Percentiles rank a stretch among this genome's conserved stretches.
Conservation (phyloP, 495 filamentous ascomycete genomes). For the Penicillium maclennaniae region DNA sequence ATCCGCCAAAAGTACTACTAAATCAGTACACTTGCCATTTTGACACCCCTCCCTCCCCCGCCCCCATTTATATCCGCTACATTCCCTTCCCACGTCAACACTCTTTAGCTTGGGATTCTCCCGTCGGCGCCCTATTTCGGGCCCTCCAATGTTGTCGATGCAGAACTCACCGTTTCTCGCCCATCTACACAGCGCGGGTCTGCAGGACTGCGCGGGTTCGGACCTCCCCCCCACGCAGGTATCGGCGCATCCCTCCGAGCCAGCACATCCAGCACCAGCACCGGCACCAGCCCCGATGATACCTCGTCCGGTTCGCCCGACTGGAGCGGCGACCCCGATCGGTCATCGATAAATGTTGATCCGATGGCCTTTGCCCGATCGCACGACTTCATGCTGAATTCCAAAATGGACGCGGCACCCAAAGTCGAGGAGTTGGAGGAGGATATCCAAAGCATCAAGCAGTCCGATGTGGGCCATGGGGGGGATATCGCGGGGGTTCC, state of each 20-base stretch:
- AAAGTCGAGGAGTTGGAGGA: slow-evolving; percentile 48
- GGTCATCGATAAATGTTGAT: slow-evolving; percentile 18
- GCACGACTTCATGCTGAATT: slow-evolving; percentile 16
- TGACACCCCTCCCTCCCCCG: neutral
- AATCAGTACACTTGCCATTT: neutral
- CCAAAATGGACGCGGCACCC: slow-evolving; percentile 28
- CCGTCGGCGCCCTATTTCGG: neutral
- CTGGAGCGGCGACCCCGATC: slow-evolving; percentile 31
- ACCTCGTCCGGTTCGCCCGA: slow-evolving; percentile 35
- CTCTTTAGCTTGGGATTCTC: neutral
- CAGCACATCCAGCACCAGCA: slow-evolving; percentile 35
- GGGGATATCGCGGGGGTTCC: slow-evolving; percentile 28
- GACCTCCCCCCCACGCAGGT: slow-evolving; percentile 22
- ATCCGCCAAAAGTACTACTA: neutral
- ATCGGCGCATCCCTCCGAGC: slow-evolving; percentile 28
- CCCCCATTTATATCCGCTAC: slow-evolving; percentile 8
- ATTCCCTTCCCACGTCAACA: neutral
- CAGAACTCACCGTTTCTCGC: slow-evolving; percentile 30
- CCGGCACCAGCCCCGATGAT: slow-evolving; percentile 36
- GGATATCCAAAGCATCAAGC: slow-evolving; percentile 36
- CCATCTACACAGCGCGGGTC: slow-evolving; percentile 17
- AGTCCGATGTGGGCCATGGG: slow-evolving; percentile 27
- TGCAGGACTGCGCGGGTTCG: slow-evolving; percentile 17
- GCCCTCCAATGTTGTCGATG: slow-evolving; percentile 45
- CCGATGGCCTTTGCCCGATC: slow-evolving; percentile 12